Conservation (phyloP, 2,329 filamentous ascomycete genomes). For the Tolypocladium pustulatum region DNA sequence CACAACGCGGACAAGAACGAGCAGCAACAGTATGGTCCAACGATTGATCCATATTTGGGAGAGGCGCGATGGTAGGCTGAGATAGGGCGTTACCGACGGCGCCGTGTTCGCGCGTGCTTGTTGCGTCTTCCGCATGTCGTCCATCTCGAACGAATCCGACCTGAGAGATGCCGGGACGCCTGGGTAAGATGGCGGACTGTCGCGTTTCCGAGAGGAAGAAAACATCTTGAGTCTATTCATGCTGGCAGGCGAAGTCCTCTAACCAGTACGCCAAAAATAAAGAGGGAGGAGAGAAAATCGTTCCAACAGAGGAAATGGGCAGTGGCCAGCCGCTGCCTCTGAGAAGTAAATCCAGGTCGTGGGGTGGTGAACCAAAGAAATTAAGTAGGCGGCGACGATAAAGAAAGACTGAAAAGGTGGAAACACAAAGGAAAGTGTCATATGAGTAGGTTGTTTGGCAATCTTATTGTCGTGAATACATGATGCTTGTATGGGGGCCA, state of each 20-base stretch:
- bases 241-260: neutral
- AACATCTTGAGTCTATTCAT: slow-evolving; percentile 24
- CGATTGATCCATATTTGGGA: slow-evolving; percentile 97
- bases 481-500: neutral
- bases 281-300: neutral
- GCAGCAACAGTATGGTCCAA: slow-evolving; percentile 83
- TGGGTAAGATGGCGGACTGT: slow-evolving; percentile 20
- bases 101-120: slow-evolving; percentile 42
- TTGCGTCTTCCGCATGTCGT: slow-evolving; percentile 18
- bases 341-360: neutral
- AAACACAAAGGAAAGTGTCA: neutral
- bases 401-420: neutral
- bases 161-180: slow-evolving; percentile 26
- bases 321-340: neutral
- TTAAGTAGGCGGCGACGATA: neutral
- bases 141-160: slow-evolving; percentile 25
- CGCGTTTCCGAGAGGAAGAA: slow-evolving; percentile 21
- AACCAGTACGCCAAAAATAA: neutral
- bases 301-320: neutral
- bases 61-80: slow-evolving; percentile 77
- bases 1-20: slow-evolving; percentile 74
- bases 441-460: neutral
- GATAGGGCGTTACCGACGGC: slow-evolving; percentile 75
- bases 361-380: neutral
- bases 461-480: neutral